Conservation (phyloP, 805 yeast species). For the Lipomyces spencermartinsiae region DNA sequence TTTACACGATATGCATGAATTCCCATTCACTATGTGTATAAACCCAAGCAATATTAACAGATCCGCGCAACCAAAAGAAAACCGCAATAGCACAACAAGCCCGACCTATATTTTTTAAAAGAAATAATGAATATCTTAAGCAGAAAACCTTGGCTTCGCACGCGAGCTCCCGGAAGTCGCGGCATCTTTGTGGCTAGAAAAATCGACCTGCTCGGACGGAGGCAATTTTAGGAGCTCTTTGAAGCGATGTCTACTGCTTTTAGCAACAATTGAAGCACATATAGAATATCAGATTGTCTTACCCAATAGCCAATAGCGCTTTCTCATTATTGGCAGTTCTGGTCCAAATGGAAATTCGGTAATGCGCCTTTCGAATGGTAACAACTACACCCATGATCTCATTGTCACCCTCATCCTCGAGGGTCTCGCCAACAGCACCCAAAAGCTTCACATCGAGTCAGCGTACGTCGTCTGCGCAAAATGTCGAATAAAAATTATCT, state of each 20-base stretch:
- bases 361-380: constrained; percentile 80
- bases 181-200: constrained; percentile 49
- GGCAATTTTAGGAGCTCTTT: constrained; percentile 81
- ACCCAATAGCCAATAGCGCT: constrained; percentile 61
- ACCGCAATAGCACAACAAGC: not conserved
- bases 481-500: constrained; percentile 5
- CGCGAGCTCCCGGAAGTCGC: constrained; percentile 38
- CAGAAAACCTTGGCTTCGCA: constrained; percentile 29
- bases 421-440: constrained; percentile 93
- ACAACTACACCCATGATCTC: constrained; percentile 95
- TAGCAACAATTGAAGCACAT: not conserved
- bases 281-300: not conserved
- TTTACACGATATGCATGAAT: not conserved
- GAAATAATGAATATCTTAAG: constrained; percentile 5
- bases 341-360: constrained; percentile 93
- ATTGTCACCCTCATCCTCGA: constrained; percentile 77
- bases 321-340: constrained; percentile 69
- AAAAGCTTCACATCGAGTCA: constrained; percentile 52
- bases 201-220: constrained; percentile 80
- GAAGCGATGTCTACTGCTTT: constrained; percentile 64
- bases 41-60: not conserved
- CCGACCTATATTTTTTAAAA: not conserved
- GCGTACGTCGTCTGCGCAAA: not conserved
- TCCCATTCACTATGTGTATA: not conserved
- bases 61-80: not conserved